These are phyloP conservation scores for Marsdenia floribunda DNA, from an alignment of 257 asterid species.

Conservation along the genomic window DNA sequence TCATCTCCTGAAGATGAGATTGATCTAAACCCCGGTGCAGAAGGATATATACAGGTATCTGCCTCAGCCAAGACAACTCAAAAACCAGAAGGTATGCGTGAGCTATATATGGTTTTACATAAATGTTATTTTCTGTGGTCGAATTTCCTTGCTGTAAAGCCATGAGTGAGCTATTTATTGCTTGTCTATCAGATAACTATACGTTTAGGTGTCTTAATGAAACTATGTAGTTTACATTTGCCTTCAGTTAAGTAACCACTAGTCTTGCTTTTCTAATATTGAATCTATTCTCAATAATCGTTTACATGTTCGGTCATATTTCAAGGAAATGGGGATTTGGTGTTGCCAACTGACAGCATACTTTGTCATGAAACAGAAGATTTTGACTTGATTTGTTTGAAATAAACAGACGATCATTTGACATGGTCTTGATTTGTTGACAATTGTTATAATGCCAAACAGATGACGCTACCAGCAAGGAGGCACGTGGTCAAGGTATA, in stretches of 20 bases:
- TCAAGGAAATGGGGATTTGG: neutral
- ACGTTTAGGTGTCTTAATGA: neutral
- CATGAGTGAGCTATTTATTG: neutral
- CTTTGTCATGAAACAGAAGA: neutral
- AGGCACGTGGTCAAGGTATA: neutral
- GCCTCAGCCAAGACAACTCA: slow-evolving; percentile 23
- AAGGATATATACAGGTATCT: slow-evolving; percentile 9
- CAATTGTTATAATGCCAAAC: slow-evolving; percentile 15
- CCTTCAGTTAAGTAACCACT: neutral
- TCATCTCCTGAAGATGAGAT: slow-evolving; percentile 5
- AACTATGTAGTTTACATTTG: neutral
- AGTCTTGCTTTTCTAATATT: neutral
- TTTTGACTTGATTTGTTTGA: neutral
- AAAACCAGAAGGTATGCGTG: slow-evolving; percentile 32
- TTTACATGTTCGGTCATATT: neutral
- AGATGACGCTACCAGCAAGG: slow-evolving; percentile 22
- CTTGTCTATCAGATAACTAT: neutral
- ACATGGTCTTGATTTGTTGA: slow-evolving; percentile 7
- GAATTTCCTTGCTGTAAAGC: neutral
- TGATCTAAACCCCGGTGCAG: slow-evolving; percentile 12
- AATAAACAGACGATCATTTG: neutral
- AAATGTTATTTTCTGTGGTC: neutral
- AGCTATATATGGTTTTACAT: neutral
- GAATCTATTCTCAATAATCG: neutral
- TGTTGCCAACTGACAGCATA: neutral